Conservation (phyloP, 2,329 filamentous ascomycete genomes). For the Neofusicoccum cordaticola region DNA sequence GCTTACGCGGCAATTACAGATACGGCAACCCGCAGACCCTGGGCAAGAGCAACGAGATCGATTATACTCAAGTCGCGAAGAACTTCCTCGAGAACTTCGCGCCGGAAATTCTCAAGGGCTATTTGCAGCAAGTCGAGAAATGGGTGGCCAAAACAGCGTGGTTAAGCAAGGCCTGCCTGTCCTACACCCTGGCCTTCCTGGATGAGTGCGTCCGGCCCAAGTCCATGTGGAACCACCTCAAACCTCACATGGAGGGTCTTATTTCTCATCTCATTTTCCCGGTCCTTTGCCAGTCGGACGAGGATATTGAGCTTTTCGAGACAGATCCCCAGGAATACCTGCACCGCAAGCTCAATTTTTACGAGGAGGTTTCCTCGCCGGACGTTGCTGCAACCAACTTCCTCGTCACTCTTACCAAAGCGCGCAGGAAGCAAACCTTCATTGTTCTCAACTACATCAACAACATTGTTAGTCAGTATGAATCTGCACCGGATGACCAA, state of each 20-base stretch:
- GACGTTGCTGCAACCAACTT: slow-evolving; percentile 97
- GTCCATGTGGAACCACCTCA: slow-evolving; percentile 92
- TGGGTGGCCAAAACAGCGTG: slow-evolving; percentile 94
- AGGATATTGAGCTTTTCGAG: slow-evolving; percentile 91
- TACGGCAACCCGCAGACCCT: slow-evolving; percentile 84
- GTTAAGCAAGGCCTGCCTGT: slow-evolving; percentile 91
- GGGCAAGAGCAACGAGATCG: slow-evolving; percentile 69
- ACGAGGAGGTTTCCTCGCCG: slow-evolving; percentile 92
- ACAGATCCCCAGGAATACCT: slow-evolving; percentile 95
- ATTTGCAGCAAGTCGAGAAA: slow-evolving; percentile 91
- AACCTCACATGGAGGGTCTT: slow-evolving; percentile 87
- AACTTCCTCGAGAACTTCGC: slow-evolving; percentile 88
- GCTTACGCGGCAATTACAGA: slow-evolving; percentile 46
- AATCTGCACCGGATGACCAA: slow-evolving; percentile 75
- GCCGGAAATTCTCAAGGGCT: slow-evolving; percentile 92
- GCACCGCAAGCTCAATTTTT: slow-evolving; percentile 95
- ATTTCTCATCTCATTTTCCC: slow-evolving; percentile 96
- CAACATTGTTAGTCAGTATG: slow-evolving; percentile 89
- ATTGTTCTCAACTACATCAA: slow-evolving; percentile 95
- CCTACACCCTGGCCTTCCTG: slow-evolving; percentile 89
- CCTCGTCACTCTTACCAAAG: slow-evolving; percentile 89
- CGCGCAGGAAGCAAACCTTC: slow-evolving; percentile 91
- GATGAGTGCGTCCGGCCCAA: slow-evolving; percentile 98
- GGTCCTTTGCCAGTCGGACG: slow-evolving; percentile 84
- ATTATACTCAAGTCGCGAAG: slow-evolving; percentile 80